phyloP scores from a whole-genome alignment of 176 grass and related monocot genomes.

The Oropetium thomaeum region DNA sequence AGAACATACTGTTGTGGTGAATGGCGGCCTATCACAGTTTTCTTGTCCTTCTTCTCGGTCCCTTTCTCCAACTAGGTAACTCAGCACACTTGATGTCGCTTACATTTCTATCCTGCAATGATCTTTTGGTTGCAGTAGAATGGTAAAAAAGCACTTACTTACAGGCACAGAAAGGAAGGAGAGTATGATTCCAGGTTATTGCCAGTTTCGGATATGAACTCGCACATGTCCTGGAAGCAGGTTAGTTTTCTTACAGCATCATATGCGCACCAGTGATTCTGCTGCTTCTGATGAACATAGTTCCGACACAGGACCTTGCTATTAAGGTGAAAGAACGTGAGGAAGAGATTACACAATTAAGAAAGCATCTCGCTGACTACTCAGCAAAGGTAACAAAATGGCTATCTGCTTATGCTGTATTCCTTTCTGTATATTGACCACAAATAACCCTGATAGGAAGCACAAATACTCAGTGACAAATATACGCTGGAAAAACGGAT shows the following conservation, averaged over 20 bases:
- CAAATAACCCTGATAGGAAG: constrained; percentile 54
- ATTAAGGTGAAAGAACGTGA: constrained; percentile 67
- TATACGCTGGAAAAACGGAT: constrained; percentile 74
- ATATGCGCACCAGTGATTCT: constrained; percentile 1
- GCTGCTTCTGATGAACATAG: constrained; percentile 17
- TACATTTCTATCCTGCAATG: constrained; percentile 4
- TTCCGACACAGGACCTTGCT: constrained; percentile 61
- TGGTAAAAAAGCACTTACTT: background rate
- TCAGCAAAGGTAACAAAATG: constrained; percentile 55
- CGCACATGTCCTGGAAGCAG: constrained; percentile 76
- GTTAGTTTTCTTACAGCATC: constrained; percentile 33
- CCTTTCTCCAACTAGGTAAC: constrained; percentile 75
- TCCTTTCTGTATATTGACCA: constrained; percentile 32
- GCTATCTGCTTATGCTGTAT: background rate
- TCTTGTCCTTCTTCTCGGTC: constrained; percentile 81
- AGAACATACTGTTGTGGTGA: constrained; percentile 36
- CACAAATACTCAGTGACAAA: constrained; percentile 70
- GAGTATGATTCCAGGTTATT: constrained; percentile 59
- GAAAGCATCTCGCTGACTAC: constrained; percentile 78
- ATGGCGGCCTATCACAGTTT: constrained; percentile 47
- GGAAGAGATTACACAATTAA: constrained; percentile 85
- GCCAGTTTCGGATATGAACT: constrained; percentile 53
- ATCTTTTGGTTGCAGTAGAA: background rate
- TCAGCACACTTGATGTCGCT: background rate
- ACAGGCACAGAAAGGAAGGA: constrained; percentile 63